Percentiles rank a stretch among this genome's conserved stretches.
These are phyloP conservation scores for Fraxinus paxiana DNA, from an alignment of 305 asterid genomes.

Conservation along the genomic window DNA sequence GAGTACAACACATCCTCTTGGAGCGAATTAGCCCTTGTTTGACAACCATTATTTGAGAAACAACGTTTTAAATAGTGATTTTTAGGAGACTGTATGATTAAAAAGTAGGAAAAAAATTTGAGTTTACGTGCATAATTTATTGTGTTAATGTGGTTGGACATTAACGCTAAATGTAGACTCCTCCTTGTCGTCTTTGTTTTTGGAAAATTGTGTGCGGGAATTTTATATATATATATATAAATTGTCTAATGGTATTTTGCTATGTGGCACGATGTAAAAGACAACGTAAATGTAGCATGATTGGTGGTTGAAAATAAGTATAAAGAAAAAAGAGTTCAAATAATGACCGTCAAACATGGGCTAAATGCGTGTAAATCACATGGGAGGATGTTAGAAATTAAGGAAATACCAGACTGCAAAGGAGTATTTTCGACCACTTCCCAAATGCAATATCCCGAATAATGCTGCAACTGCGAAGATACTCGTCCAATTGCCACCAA, in stretches of 20 bases:
- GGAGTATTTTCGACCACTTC: constrained; percentile 83
- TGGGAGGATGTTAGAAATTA: background rate
- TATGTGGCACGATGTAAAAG: background rate
- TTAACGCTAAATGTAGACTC: background rate
- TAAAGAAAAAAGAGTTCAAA: too few species aligned
- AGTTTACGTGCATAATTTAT: background rate
- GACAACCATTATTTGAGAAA: background rate
- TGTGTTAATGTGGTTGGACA: background rate
- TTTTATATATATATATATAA: too few species aligned
- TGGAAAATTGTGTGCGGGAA: background rate
- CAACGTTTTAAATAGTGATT: too few species aligned
- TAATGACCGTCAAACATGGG: background rate
- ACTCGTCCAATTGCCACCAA: constrained; percentile 53
- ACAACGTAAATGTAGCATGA: background rate
- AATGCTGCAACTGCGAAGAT: constrained; percentile 58
- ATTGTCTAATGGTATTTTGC: background rate
- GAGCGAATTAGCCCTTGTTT: background rate
- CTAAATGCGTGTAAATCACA: background rate
- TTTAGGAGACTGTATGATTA: background rate
- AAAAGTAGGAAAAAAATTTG: background rate
- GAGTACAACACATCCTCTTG: background rate
- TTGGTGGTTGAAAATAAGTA: background rate
- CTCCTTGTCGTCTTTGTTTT: too few species aligned
- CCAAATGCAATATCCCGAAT: constrained; percentile 75
- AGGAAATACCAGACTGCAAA: constrained; percentile 68